Percentiles rank a stretch among this genome's conserved stretches.
Evolutionary conservation across 2,329 filamentous ascomycete species (phyloP).

Genomic region (Cercospora sesami): DNA sequence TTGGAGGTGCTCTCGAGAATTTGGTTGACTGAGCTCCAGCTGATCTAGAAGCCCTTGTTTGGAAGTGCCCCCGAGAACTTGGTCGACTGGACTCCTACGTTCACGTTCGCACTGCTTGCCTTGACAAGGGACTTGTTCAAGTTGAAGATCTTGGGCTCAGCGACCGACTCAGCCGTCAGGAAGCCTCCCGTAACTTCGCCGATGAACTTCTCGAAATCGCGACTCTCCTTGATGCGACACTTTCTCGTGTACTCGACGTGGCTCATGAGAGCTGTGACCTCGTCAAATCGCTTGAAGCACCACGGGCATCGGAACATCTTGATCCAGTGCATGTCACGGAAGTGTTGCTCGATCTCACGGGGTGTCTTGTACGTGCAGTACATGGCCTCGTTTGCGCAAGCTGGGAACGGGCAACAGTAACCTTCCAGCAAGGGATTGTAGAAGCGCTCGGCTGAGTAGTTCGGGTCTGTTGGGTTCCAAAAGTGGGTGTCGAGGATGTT

Average conservation of each 20-base stretch:
- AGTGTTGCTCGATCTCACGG: slow-evolving; percentile 28
- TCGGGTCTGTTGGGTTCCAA: slow-evolving; percentile 24
- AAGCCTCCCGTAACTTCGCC: slow-evolving; percentile 48
- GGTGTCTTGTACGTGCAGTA: slow-evolving; percentile 37
- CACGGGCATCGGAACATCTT: slow-evolving; percentile 42
- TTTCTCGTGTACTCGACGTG: slow-evolving; percentile 46
- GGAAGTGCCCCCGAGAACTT: slow-evolving; percentile 5
- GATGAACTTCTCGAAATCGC: slow-evolving; percentile 40
- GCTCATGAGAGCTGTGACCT: slow-evolving; percentile 40
- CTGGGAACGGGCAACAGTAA: slow-evolving; percentile 57
- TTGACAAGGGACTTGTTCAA: slow-evolving; percentile 12
- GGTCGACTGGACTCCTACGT: background rate
- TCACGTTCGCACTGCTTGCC: background rate
- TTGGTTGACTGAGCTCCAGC: background rate
- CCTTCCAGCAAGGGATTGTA: slow-evolving; percentile 45
- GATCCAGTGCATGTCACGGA: slow-evolving; percentile 42
- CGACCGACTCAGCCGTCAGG: slow-evolving; percentile 23
- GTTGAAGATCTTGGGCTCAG: slow-evolving; percentile 26
- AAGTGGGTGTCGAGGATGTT: slow-evolving; percentile 22
- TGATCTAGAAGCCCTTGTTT: background rate
- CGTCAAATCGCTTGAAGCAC: slow-evolving; percentile 46
- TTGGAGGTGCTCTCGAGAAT: background rate
- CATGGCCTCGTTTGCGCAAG: slow-evolving; percentile 46
- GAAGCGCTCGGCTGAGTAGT: slow-evolving; percentile 54
- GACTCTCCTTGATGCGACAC: slow-evolving; percentile 40